Base-by-base conservation (phyloP, 768 basidiomycete genomes). In the Mycena amicta region DNA sequence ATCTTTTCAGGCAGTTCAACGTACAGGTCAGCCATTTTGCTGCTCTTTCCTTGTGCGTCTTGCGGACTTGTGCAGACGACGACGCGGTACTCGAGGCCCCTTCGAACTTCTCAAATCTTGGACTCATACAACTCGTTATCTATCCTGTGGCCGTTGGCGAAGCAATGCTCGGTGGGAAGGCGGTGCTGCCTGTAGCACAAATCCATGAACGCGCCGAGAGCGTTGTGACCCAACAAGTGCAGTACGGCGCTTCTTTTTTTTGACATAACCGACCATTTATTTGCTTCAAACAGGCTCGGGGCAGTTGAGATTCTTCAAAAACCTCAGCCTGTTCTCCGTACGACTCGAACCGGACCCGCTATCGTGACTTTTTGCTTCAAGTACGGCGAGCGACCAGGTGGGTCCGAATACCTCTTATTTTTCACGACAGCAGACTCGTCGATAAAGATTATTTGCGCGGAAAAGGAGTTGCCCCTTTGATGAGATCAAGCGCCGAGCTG, bases 161-260 rank as follows among this genome's bases (percentile, higher is more conserved):
- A 18, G 33, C 8, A 37, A 18, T 37, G 11, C 33, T 8, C 33
- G 33, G 18, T 18, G 18, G 18, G 33, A 37, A 18, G 11, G 33
- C 33, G 33, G 18, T 37, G 33, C 33, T 37, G 33, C 33, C 33
- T 18, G 8, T 18, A 18, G 11, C 18, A 18, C 8, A 51, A 22
- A 28, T 57, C 2, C 56, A 62, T 16, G 56, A 57, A 20, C 55
- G 49, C 13, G 23, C 52, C 6, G 56, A 61, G 52, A 61, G 53
- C 28, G 56, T 52, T 4, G 60, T 61, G 13, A 61, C 60, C 1
- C 60, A 61, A 18, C 60, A 61, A 22, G 33, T 37, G 11, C 33
- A 37, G 33, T 37, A 8, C 11, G 18, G 56, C 51, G 31, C 46
- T 52, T 61, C 15, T 1, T 47, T 52, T 2, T 37, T 23, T 13